Evolutionary conservation across 495 filamentous ascomycete genomes (phyloP), one percentile per base, ranked within the genome.

Genomic region (Daldinia vernicosa): DNA sequence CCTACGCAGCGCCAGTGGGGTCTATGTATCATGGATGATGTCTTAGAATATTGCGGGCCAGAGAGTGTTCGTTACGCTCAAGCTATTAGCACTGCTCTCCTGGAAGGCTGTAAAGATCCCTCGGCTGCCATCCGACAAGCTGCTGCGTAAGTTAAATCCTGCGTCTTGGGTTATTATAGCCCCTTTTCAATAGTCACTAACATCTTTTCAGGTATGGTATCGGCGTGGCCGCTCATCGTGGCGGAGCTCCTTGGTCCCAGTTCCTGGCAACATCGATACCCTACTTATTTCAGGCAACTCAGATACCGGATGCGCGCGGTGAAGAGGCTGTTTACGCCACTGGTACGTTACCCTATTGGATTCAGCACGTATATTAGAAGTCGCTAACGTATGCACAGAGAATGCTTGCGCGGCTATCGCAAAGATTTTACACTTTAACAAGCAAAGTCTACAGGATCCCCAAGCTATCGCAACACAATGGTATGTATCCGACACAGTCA

Each of bases 291-390:
- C 86, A 91, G 74, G 91, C 91, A 7, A 92, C 91, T 33, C 90
- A 91, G 74, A 84, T 92, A 58, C 89, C 90, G 0, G 88, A 94
- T 70, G 91, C 94, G 4, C 88, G 95, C 63, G 88, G 87, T 24
- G 96, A 98, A 63, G 96, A 99, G 74, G 92, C 98, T 75, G 91
- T 98, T 1, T 99, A 95, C 81, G 96, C 96, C 0, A 98, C 93
- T 22, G 75, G 75, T 76, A 53, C 66, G 74, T 64, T 15, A 26
- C 19, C 12, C 30, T n/a, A 22, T 63, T n/a, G 11, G 33, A 51
- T 7, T 45, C 1, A 11, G n/a, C 11, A 4, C 19, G 9, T 24
- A 37, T 52, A n/a, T 24, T 24, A 6, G 19, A 15, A 2, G 39
- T 33, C 5, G 51, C 66, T 77, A 57, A 77, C 22, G 22, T 17